phyloP scores from a whole-genome alignment of 441 rosid species.

The Pelargonium myrrhifolium region DNA sequence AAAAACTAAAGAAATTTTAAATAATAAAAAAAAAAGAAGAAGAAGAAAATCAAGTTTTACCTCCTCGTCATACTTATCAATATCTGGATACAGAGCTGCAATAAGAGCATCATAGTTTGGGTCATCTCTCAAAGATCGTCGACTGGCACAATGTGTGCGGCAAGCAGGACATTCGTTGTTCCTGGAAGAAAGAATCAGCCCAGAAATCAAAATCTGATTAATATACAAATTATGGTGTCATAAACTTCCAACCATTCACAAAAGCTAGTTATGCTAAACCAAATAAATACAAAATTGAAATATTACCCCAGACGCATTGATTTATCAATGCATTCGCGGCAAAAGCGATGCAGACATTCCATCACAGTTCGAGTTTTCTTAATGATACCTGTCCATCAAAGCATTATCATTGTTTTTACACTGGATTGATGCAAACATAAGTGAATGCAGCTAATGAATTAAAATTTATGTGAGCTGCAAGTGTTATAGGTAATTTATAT shows the following conservation, averaged over 20 bases:
- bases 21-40: conserved; percentile 4
- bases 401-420: conserved; percentile 6
- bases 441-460: background rate
- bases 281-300: conserved; percentile 4
- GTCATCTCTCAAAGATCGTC: conserved; percentile 93
- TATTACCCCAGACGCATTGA: conserved; percentile 85
- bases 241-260: conserved; percentile 12
- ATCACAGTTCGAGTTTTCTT: conserved; percentile 92
- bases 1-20: conserved; percentile 10
- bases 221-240: conserved; percentile 9
- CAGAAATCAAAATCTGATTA: conserved; percentile 4
- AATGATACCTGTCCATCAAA: conserved; percentile 62
- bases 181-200: conserved; percentile 42
- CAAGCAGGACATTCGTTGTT: conserved; percentile 98
- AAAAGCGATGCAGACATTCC: conserved; percentile 95
- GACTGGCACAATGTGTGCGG: conserved; percentile 95
- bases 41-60: conserved; percentile 32
- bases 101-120: conserved; percentile 85
- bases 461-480: background rate
- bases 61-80: conserved; percentile 76
- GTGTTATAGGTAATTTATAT: background rate
- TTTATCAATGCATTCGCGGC: conserved; percentile 95
- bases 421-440: background rate
- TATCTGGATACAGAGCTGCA: conserved; percentile 70
- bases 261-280: background rate